Conservation (phyloP, 176 grass and related monocot genomes). For the Pontederia crassipes region DNA sequence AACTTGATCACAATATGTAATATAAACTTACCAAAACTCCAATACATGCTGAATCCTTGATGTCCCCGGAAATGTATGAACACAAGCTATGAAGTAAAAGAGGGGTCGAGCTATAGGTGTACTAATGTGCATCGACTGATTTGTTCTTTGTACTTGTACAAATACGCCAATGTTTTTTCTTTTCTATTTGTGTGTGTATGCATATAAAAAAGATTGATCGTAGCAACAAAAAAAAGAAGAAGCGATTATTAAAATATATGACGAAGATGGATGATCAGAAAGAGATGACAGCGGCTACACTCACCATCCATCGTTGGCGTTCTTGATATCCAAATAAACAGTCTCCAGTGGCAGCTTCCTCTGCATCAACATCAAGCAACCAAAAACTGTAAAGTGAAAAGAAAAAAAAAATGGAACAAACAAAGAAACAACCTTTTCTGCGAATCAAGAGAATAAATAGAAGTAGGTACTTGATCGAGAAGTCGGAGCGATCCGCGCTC, state of each 20-base stretch:
- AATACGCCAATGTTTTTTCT: no score
- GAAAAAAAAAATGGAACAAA: constrained; percentile 1
- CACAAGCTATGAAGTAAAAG: no score
- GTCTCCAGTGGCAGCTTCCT: constrained; percentile 66
- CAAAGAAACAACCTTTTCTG: constrained; percentile 5
- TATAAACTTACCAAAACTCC: no score
- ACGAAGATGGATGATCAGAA: background rate
- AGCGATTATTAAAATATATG: background rate
- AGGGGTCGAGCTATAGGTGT: no score
- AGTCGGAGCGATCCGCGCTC: constrained; percentile 65
- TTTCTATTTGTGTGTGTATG: no score
- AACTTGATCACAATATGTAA: no score
- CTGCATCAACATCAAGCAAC: constrained; percentile 21
- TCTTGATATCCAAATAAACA: constrained; percentile 53
- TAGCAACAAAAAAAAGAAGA: background rate
- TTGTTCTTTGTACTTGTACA: no score
- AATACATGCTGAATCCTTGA: no score
- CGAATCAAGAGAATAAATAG: background rate
- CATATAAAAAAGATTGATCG: background rate
- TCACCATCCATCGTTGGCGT: constrained; percentile 70
- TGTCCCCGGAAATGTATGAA: no score
- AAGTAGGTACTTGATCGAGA: constrained; percentile 49
- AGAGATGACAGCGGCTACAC: constrained; percentile 1
- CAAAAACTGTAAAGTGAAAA: background rate
- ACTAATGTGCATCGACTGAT: no score